Base-by-base conservation (phyloP, 192 early-diverging fungal species). In the Dissophora globulifera region DNA sequence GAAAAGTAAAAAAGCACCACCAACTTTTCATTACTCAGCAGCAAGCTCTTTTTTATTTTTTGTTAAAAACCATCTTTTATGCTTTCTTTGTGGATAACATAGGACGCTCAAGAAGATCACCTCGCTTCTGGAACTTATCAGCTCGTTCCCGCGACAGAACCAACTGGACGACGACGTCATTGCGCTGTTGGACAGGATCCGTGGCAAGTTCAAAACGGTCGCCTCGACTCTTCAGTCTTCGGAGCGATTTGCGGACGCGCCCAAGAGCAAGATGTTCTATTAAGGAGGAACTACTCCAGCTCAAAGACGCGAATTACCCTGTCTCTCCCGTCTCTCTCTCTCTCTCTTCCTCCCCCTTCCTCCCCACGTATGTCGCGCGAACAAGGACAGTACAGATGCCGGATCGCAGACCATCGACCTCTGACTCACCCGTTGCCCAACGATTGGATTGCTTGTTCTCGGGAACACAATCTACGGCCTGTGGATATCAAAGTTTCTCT, bases 181-280 rank as follows among this genome's bases (percentile, higher is more conserved):
- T 54, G 80, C 79, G 3, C 46, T 86, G 48, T 52, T 85, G 23
- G 82, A 86, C 30, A 83, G 70, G 47, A 84, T 88, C 48, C 81
- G 84, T 16, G 84, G 82, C 47, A 88, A 85, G 59, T 78, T 83
- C 49, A 80, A 79, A 16, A 81, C 83, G 1, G 75, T 86, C 12
- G 80, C 67, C 0, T 84, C 84, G 8, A 62, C 84, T 23, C 51
- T 88, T 25, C 72, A 67, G 43, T 56, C 72, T 0, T 9, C 63
- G 0, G 72, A 76, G 53, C 62, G 72, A 40, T 76, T 67, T 50
- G 45, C 58, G n/a, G 71, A 75, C 6, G 58, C 50, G 2, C 72
- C 72, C 12, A 76, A 76, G 52, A 76, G 72, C 63, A 67, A 62
- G 35, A 76, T 76, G 72, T 67, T 67, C 61, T 76, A 67, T 67